phyloP scores from a whole-genome alignment of 2,329 filamentous ascomycete species.

The Apiospora koreana region DNA sequence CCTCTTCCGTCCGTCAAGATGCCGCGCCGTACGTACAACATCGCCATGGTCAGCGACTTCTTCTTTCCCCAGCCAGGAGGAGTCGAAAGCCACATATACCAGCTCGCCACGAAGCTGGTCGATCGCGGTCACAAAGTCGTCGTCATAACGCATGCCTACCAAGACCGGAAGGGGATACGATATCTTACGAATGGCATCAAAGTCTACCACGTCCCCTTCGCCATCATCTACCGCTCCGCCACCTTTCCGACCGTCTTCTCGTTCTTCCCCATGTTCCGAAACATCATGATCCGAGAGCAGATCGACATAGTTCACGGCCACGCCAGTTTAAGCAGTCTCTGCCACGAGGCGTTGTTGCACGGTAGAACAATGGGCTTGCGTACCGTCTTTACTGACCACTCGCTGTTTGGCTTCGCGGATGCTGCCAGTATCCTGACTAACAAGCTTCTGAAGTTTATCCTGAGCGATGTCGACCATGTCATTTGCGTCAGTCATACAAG shows the following conservation, averaged over 20 bases:
- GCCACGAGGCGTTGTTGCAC: constrained; percentile 92
- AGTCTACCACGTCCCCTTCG: constrained; percentile 95
- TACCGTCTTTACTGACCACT: constrained; percentile 97
- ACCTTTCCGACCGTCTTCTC: constrained; percentile 98
- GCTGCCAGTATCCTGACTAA: constrained; percentile 95
- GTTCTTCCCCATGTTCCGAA: constrained; percentile 96
- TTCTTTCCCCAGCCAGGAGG: constrained; percentile 98
- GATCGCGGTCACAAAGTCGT: constrained; percentile 98
- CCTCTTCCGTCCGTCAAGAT: constrained; percentile 35
- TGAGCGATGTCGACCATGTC: constrained; percentile 97
- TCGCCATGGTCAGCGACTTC: constrained; percentile 97
- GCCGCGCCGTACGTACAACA: constrained; percentile 63
- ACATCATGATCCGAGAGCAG: constrained; percentile 90
- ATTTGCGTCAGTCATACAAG: constrained; percentile 98
- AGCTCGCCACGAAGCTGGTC: constrained; percentile 92
- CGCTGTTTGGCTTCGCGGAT: constrained; percentile 95
- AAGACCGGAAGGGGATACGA: constrained; percentile 85
- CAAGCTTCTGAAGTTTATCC: constrained; percentile 91
- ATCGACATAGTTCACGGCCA: constrained; percentile 99
- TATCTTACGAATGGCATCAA: constrained; percentile 98
- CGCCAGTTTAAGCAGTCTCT: constrained; percentile 87
- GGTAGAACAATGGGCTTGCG: constrained; percentile 93
- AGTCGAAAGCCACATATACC: constrained; percentile 98
- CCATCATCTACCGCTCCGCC: constrained; percentile 90
- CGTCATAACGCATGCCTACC: constrained; percentile 93